These are phyloP conservation scores for Cynara cardunculus DNA, from an alignment of 129 eudicot genomes.

Conservation along the genomic window DNA sequence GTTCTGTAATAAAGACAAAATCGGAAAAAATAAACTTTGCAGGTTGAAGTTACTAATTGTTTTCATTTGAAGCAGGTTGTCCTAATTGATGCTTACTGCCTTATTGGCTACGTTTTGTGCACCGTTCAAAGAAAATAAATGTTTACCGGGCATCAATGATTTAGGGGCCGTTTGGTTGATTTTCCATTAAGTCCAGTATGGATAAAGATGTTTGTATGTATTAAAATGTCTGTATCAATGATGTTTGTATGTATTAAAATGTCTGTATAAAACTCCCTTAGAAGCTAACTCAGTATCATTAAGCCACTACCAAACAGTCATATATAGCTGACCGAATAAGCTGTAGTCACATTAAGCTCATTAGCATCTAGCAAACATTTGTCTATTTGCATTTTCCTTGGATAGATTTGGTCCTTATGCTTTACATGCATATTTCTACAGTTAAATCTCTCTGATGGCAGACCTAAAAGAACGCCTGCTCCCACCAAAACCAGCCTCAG, in stretches of 20 bases:
- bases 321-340: no score
- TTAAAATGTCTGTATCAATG: no score
- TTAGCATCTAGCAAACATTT: conserved; percentile 4
- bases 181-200: no score
- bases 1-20: neutral
- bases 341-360: no score
- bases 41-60: neutral
- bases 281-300: no score
- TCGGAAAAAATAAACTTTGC: neutral
- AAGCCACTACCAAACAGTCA: no score
- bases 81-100: neutral
- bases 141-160: neutral
- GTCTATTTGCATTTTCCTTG: neutral
- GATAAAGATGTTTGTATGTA: no score
- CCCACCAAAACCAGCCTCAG: conserved; percentile 71
- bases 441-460: conserved; percentile 48
- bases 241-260: no score
- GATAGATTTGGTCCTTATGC: neutral
- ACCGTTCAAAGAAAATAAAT: neutral
- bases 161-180: no score
- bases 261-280: no score
- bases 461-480: conserved; percentile 85
- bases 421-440: conserved; percentile 20
- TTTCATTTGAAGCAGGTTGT: neutral
- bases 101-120: neutral